A percentile compares a stretch with the other conserved stretches of the same genome.
These are phyloP conservation scores for Austroboletus sp. DNA, from an alignment of 1,284 basidiomycete species.

Conservation along the genomic window DNA sequence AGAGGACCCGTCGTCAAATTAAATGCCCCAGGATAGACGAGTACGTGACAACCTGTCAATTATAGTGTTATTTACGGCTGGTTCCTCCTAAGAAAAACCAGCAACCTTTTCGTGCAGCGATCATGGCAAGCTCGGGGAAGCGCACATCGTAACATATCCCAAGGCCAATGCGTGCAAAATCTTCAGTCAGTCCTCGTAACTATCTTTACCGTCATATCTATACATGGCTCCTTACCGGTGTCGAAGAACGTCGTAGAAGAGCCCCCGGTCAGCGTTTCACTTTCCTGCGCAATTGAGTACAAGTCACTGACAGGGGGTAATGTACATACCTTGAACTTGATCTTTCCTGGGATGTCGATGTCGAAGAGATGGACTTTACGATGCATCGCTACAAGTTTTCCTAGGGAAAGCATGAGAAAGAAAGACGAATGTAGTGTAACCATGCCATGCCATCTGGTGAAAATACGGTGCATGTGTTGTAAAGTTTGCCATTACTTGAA, in stretches of 20 bases:
- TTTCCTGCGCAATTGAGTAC: slow-evolving; percentile 57
- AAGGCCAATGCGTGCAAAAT: slow-evolving; percentile 83
- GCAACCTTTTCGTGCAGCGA: slow-evolving; percentile 78
- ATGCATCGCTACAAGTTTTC: slow-evolving; percentile 80
- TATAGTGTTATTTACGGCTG: background rate
- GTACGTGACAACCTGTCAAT: slow-evolving; percentile 69
- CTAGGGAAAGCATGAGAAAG: slow-evolving; percentile 36
- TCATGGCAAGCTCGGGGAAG: slow-evolving; percentile 93
- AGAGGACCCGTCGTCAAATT: slow-evolving; percentile 90
- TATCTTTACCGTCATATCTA: background rate
- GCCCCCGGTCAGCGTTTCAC: slow-evolving; percentile 85
- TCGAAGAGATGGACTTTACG: slow-evolving; percentile 97
- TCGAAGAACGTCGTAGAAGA: slow-evolving; percentile 77
- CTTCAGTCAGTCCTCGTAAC: slow-evolving; percentile 36
- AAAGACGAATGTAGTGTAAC: background rate
- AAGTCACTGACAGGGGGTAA: background rate
- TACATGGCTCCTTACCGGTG: slow-evolving; percentile 53
- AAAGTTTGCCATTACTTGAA: slow-evolving; percentile 59
- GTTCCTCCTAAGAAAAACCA: background rate
- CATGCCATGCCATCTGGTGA: slow-evolving; percentile 65
- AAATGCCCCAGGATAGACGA: slow-evolving; percentile 90
- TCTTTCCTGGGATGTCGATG: slow-evolving; percentile 95
- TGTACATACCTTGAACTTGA: slow-evolving; percentile 84
- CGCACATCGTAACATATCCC: slow-evolving; percentile 91
- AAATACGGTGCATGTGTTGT: slow-evolving; percentile 90